A percentile compares a stretch with the other conserved stretches of the same genome.
phyloP scores from a whole-genome alignment of 495 filamentous ascomycete species.

The Echria macrotheca region DNA sequence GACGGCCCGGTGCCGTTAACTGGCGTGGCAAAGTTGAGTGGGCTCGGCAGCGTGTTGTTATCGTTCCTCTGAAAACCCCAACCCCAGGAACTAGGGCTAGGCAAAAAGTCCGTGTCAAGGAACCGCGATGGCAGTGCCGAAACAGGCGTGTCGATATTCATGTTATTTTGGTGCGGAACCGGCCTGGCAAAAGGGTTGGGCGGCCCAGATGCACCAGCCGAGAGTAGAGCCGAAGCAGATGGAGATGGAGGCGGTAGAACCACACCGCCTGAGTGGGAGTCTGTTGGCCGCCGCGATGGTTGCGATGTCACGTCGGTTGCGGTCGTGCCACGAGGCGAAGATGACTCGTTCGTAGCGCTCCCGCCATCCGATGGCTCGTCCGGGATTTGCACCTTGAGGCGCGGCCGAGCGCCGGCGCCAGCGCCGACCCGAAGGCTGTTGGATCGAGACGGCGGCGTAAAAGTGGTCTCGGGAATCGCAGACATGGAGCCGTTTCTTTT shows the following conservation, averaged over 20 bases:
- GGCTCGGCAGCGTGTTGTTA: slow-evolving; percentile 80
- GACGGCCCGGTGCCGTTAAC: slow-evolving; percentile 64
- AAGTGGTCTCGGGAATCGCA: slow-evolving; percentile 49
- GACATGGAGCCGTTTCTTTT: slow-evolving; percentile 48
- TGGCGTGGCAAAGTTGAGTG: slow-evolving; percentile 86
- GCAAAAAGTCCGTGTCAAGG: slow-evolving; percentile 74
- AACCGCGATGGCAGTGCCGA: slow-evolving; percentile 93
- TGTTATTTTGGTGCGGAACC: slow-evolving; percentile 57
- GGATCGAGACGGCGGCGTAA: slow-evolving; percentile 67
- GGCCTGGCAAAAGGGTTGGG: slow-evolving; percentile 94
- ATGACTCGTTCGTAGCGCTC: slow-evolving; percentile 69
- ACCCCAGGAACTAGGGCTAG: slow-evolving; percentile 85
- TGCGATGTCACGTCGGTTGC: slow-evolving; percentile 47
- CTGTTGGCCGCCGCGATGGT: slow-evolving; percentile 37
- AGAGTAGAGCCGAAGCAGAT: slow-evolving; percentile 72
- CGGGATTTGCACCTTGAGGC: slow-evolving; percentile 90
- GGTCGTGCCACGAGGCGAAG: slow-evolving; percentile 64
- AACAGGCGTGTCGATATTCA: slow-evolving; percentile 91
- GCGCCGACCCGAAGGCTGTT: slow-evolving; percentile 58
- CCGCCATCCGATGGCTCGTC: slow-evolving; percentile 80
- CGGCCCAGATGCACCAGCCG: slow-evolving; percentile 86
- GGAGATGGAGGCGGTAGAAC: slow-evolving; percentile 93
- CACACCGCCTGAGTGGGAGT: slow-evolving; percentile 55
- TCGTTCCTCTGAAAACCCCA: slow-evolving; percentile 69
- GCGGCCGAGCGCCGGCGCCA: slow-evolving; percentile 57